Conservation (phyloP, 495 filamentous ascomycete species). For the Penicillium herquei region DNA sequence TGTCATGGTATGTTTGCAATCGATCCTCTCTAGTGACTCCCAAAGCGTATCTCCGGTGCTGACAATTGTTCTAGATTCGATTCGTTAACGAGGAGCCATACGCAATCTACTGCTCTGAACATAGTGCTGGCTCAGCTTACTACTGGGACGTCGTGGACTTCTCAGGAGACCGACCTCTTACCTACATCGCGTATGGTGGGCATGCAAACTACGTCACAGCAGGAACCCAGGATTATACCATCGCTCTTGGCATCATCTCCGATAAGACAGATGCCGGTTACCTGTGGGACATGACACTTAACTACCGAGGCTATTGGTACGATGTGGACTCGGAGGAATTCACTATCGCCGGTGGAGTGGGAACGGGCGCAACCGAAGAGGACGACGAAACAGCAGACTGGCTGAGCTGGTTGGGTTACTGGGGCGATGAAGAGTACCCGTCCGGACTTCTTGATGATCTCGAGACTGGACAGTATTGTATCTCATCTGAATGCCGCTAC, state of each 20-base stretch:
- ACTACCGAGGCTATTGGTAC: conserved; percentile 6
- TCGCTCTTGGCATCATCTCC: conserved; percentile 4
- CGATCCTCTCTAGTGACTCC: background rate
- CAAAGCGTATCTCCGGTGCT: background rate
- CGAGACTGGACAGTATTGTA: conserved; percentile 8
- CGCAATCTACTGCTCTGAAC: conserved; percentile 5
- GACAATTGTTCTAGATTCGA: background rate
- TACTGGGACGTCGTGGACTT: conserved; percentile 8
- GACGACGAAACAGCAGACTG: conserved; percentile 1
- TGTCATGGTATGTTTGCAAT: background rate
- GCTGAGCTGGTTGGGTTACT: conserved; percentile 3
- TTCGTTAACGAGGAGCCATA: conserved; percentile 6
- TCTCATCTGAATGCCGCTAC: conserved; percentile 6
- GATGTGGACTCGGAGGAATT: conserved; percentile 1
- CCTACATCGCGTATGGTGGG: conserved; percentile 7
- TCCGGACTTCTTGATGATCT: conserved; percentile 4
- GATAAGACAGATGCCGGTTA: conserved; percentile 4
- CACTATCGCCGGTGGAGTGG: background rate
- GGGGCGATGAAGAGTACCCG: conserved; percentile 6
- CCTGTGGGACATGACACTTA: conserved; percentile 8
- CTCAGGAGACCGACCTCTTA: conserved; percentile 3
- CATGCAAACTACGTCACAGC: conserved; percentile 9
- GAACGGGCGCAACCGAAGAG: conserved; percentile 5
- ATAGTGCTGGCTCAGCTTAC: conserved; percentile 7
- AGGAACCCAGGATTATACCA: conserved; percentile 6